Percentiles rank a stretch among this genome's conserved stretches.
These are phyloP conservation scores for Petunia secreta DNA, from an alignment of 257 asterid species.

Conservation along the genomic window DNA sequence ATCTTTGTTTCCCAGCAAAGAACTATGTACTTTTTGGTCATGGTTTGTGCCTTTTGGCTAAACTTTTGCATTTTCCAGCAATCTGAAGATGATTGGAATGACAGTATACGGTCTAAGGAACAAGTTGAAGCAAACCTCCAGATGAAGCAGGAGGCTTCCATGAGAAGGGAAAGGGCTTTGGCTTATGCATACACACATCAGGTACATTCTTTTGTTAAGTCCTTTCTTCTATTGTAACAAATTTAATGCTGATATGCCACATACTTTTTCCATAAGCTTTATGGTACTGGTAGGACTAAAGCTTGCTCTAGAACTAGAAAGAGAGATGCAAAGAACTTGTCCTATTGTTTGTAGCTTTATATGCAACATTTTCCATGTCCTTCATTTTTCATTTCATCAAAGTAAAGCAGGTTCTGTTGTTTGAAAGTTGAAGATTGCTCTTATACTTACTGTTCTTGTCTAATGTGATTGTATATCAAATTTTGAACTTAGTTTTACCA, in stretches of 20 bases:
- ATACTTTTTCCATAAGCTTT: background rate
- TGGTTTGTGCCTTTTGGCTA: background rate
- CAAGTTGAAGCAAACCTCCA: conserved; percentile 62
- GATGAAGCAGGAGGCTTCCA: conserved; percentile 65
- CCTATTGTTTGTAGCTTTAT: background rate
- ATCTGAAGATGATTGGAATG: conserved; percentile 73
- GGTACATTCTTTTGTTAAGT: conserved; percentile 37
- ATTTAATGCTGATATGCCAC: background rate
- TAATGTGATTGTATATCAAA: background rate
- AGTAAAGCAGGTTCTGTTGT: background rate
- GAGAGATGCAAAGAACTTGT: background rate
- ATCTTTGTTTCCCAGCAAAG: conserved; percentile 5
- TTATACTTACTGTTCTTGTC: background rate
- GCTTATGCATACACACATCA: conserved; percentile 80
- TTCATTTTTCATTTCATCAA: conserved; percentile 7
- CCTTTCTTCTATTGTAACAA: background rate
- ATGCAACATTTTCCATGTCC: background rate
- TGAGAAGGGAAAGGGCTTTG: conserved; percentile 81
- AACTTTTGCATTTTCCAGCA: conserved; percentile 27
- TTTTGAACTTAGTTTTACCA: background rate
- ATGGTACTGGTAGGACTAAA: background rate
- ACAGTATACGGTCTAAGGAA: conserved; percentile 69
- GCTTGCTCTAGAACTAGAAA: conserved; percentile 1
- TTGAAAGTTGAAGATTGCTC: background rate
- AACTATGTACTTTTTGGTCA: background rate